Percentiles rank a stretch among this genome's conserved stretches.
Conservation (phyloP, 176 grass and related monocot genomes). For the Secale cereale region DNA sequence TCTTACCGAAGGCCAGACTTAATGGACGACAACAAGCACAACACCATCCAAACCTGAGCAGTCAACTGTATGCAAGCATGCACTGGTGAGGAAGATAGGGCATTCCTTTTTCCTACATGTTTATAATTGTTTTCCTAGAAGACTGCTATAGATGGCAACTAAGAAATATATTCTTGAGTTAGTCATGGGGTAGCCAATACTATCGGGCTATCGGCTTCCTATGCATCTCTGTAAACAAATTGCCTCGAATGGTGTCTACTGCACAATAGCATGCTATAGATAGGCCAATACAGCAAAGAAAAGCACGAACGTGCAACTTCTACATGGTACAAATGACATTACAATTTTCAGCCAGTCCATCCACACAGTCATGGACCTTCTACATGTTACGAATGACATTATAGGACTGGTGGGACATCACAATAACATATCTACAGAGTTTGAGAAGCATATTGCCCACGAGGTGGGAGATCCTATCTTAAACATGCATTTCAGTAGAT, state of each 20-base stretch:
- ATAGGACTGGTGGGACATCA: neutral
- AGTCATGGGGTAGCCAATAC: neutral
- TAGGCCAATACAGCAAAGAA: neutral
- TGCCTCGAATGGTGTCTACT: neutral
- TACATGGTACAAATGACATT: neutral
- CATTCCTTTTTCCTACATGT: neutral
- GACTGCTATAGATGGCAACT: neutral
- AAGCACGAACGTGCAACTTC: neutral
- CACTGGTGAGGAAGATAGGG: neutral
- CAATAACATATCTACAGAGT: neutral
- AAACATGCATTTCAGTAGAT: neutral
- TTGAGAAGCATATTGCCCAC: neutral
- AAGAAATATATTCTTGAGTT: neutral
- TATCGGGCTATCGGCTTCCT: neutral
- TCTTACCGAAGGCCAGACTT: neutral
- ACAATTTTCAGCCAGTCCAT: neutral
- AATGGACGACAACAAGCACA: neutral
- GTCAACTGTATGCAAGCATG: neutral
- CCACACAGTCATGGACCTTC: neutral
- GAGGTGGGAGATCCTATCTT: neutral
- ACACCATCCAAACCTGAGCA: neutral
- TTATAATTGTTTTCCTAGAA: neutral
- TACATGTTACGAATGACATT: neutral
- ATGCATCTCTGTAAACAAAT: neutral
- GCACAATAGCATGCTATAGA: neutral